Evolutionary conservation across 495 filamentous ascomycete species (phyloP).

Genomic region (Penicillium cataractarum): DNA sequence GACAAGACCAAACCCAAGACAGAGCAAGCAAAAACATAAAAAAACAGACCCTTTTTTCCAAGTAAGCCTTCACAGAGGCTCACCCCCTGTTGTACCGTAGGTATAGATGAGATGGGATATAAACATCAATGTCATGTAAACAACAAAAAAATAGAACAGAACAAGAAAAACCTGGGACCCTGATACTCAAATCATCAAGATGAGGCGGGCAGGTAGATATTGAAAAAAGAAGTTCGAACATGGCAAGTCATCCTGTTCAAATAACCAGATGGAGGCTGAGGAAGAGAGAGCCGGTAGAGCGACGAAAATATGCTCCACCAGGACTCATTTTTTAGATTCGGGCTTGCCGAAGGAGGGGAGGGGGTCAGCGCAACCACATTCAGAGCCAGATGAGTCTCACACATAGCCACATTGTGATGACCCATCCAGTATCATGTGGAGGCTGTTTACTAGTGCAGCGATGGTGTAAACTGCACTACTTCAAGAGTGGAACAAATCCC

Average conservation of each 20-base stretch:
- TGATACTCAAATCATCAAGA: slow-evolving; percentile 28
- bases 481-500: slow-evolving; percentile 97
- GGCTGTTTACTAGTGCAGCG: background rate
- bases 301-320: background rate
- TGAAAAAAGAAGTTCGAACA: background rate
- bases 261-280: background rate
- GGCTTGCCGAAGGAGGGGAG: background rate
- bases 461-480: background rate
- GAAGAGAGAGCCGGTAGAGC: background rate
- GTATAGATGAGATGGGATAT: slow-evolving; percentile 26
- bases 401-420: background rate
- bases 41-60: slow-evolving; percentile 7
- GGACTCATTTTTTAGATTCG: background rate
- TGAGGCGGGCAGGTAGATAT: slow-evolving; percentile 9
- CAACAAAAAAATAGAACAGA: background rate
- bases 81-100: slow-evolving; percentile 25
- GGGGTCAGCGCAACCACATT: background rate
- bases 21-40: slow-evolving; percentile 9
- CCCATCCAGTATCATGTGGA: background rate
- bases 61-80: slow-evolving; percentile 13
- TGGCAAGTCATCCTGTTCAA: background rate
- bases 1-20: background rate
- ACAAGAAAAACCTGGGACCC: background rate
- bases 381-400: background rate
- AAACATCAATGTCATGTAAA: slow-evolving; percentile 29